Conservation (phyloP, 768 basidiomycete species). For the Rhizopogon salebrosus region DNA sequence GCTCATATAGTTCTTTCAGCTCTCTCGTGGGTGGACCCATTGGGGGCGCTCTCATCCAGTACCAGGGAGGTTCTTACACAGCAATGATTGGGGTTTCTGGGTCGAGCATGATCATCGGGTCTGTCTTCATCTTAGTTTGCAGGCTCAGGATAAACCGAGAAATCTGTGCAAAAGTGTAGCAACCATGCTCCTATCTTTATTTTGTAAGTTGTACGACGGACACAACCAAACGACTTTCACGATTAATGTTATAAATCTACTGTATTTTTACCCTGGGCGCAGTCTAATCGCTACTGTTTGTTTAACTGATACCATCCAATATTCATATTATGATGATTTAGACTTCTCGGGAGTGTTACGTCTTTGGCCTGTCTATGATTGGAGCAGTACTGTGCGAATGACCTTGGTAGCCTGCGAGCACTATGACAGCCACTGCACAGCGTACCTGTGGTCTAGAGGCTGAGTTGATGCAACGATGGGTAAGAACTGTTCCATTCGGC, state of each 20-base stretch:
- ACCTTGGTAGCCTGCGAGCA: neutral
- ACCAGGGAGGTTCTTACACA: constrained; percentile 37
- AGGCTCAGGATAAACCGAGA: constrained; percentile 40
- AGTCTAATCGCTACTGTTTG: too few species aligned
- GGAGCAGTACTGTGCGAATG: neutral
- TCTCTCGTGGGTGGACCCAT: constrained; percentile 60
- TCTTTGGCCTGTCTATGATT: constrained; percentile 3
- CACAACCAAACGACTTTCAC: neutral
- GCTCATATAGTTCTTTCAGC: constrained; percentile 26
- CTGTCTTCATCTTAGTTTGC: constrained; percentile 48
- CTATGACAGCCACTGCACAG: neutral
- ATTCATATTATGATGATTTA: too few species aligned
- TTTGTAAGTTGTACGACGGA: constrained; percentile 9
- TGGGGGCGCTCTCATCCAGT: constrained; percentile 52
- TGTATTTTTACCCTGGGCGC: neutral
- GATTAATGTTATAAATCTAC: neutral
- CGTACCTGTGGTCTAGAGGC: neutral
- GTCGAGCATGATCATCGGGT: constrained; percentile 52
- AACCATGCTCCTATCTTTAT: constrained; percentile 16
- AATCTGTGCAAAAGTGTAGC: constrained; percentile 43
- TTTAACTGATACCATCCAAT: neutral
- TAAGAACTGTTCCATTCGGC: neutral
- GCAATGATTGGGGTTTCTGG: constrained; percentile 60
- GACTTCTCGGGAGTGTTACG: neutral
- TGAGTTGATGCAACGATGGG: neutral